Base-by-base conservation (phyloP, 2,329 filamentous ascomycete species). In the Colletotrichum gigasporum region DNA sequence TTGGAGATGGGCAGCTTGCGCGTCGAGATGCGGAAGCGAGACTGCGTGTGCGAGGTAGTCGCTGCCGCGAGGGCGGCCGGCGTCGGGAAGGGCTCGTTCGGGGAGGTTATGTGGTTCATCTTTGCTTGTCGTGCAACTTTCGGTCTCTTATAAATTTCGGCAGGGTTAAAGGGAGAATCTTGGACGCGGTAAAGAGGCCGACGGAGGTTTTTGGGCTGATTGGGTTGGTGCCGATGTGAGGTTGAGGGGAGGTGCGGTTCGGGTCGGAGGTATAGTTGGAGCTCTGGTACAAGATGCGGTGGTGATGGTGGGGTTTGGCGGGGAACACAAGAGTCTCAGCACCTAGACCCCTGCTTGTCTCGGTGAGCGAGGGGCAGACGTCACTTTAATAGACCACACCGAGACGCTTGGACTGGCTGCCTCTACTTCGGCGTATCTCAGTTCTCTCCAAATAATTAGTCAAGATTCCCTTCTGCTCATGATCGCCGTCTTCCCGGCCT, bases 1-100 rank as follows among this genome's bases (percentile, higher is more conserved):
- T 97, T 97, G 71, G 96, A 91, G 77, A 99, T 99, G 67, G 96
- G 96, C 52, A 96, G 89, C 82, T 97, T 97, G 75, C 93, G 91
- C 57, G 92, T 92, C 26, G 87, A 87, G 76, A 98, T 90, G 71
- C 82, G 86, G 83, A 95, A 96, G 72, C 84, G 85, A 68, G 85
- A 83, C 71, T 92, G 88, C 3, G 76, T 78, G 76, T 88, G 84
- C 20, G 80, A 79, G 32, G 76, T 80, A 12, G 91, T 91, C 6
- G 87, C 85, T 50, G 80, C 79, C 8, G 80, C 75, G 68, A 87
- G 77, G 71, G 82, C 73, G 71, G 76, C 73, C 6, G 85, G 79
- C 45, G 80, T 80, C 11, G 87, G 86, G 71, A 82, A 89, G n/a
- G 83, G 81, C 71, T 88, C 84, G 71, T 84, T 79, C 39, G 76